A percentile compares a stretch with the other conserved stretches of the same genome.
Evolutionary conservation across 2,329 filamentous ascomycete genomes (phyloP).

Genomic region (Helotiales sp.): DNA sequence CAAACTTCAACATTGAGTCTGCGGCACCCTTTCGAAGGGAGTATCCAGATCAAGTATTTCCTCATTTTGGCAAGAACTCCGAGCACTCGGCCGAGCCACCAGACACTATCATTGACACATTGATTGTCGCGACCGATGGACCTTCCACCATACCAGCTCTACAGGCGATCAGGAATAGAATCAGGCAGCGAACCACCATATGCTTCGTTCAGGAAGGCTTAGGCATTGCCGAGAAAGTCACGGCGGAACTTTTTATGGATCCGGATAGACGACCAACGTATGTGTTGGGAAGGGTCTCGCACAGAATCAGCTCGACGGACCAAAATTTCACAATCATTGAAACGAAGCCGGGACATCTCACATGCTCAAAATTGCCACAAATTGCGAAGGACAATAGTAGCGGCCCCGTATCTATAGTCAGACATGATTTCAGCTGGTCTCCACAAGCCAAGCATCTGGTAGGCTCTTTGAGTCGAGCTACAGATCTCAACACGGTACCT

Average conservation of each 20-base stretch:
- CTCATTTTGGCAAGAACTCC: conserved; percentile 27
- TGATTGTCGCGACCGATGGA: conserved; percentile 70
- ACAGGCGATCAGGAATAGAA: conserved; percentile 59
- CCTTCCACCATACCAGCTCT: conserved; percentile 58
- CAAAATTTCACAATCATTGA: conserved; percentile 43
- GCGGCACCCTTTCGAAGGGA: conserved; percentile 15
- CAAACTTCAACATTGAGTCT: conserved; percentile 35
- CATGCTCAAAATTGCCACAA: conserved; percentile 34
- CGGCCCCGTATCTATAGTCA: conserved; percentile 11
- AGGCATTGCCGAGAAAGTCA: conserved; percentile 79
- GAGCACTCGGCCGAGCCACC: conserved; percentile 31
- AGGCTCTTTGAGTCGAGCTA: conserved; percentile 60
- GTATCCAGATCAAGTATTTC: conserved; percentile 18
- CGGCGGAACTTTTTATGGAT: conserved; percentile 68
- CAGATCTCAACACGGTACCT: conserved; percentile 60
- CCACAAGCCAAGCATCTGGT: conserved; percentile 59
- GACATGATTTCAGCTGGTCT: conserved; percentile 38
- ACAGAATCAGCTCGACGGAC: conserved; percentile 41
- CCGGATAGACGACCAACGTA: conserved; percentile 68
- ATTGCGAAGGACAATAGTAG: background rate
- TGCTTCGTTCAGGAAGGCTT: conserved; percentile 80
- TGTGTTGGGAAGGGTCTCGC: conserved; percentile 46
- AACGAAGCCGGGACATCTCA: conserved; percentile 35
- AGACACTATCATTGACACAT: conserved; percentile 57
- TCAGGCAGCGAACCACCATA: conserved; percentile 69